Percentiles rank a stretch among this genome's conserved stretches.
phyloP scores from a whole-genome alignment of 2,329 filamentous ascomycete species.

The Hypoxylon sp. region DNA sequence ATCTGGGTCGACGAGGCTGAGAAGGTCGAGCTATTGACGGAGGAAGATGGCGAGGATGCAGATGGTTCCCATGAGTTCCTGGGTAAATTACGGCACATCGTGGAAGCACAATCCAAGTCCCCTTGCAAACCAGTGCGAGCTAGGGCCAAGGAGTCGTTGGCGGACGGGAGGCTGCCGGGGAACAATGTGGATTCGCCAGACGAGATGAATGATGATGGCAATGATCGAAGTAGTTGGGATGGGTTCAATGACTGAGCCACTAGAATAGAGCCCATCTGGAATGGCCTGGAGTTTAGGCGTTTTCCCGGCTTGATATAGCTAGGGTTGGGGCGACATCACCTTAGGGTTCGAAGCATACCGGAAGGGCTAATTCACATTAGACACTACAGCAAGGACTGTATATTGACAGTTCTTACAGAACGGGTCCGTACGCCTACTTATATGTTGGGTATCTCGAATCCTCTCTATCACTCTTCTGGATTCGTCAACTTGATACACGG shows the following conservation, averaged over 20 bases:
- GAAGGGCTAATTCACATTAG: slow-evolving; percentile 11
- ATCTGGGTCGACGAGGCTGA: slow-evolving; percentile 93
- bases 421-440: slow-evolving; percentile 14
- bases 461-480: slow-evolving; percentile 9
- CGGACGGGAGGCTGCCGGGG: slow-evolving; percentile 80
- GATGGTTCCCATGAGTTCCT: slow-evolving; percentile 64
- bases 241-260: slow-evolving; percentile 74
- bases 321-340: background rate
- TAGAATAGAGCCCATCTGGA: background rate
- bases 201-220: slow-evolving; percentile 55
- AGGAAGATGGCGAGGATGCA: slow-evolving; percentile 54
- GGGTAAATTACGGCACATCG: slow-evolving; percentile 66
- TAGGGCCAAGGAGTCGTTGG: slow-evolving; percentile 78
- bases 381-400: slow-evolving; percentile 3
- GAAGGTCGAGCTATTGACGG: slow-evolving; percentile 70
- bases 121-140: slow-evolving; percentile 80
- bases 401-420: slow-evolving; percentile 8
- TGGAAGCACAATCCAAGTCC: slow-evolving; percentile 70
- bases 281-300: slow-evolving; percentile 34
- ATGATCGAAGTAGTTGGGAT: slow-evolving; percentile 73
- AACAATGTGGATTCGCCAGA: slow-evolving; percentile 63
- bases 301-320: slow-evolving; percentile 30
- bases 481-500: slow-evolving; percentile 1
- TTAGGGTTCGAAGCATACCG: background rate
- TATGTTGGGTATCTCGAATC: slow-evolving; percentile 35